Evolutionary conservation across 805 yeast species (phyloP).

Genomic region (Jamesozyma piceae): DNA sequence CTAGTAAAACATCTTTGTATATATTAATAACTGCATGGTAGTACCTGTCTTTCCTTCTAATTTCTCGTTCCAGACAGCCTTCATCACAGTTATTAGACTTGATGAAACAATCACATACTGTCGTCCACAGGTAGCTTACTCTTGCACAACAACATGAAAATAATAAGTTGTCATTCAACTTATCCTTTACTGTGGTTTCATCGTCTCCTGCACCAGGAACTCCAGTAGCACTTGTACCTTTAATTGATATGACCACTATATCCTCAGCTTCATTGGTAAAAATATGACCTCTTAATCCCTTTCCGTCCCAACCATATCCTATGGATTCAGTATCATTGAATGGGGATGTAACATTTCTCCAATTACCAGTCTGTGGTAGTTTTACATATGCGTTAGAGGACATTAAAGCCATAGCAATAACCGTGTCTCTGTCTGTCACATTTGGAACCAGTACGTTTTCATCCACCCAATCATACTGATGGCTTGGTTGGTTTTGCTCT

Average conservation of each 20-base stretch:
- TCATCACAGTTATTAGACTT: conserved; percentile 82
- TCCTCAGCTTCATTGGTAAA: conserved; percentile 55
- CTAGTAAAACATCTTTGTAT: conserved; percentile 55
- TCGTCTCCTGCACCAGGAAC: conserved; percentile 64
- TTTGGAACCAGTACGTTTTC: conserved; percentile 55
- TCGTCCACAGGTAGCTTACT: conserved; percentile 81
- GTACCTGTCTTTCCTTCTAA: conserved; percentile 67
- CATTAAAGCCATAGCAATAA: conserved; percentile 70
- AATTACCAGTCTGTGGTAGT: conserved; percentile 68
- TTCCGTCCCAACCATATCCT: conserved; percentile 78
- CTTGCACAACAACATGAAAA: conserved; percentile 96
- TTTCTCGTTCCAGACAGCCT: conserved; percentile 69
- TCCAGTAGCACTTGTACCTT: conserved; percentile 86
- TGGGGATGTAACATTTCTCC: conserved; percentile 67
- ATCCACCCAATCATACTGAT: conserved; percentile 49
- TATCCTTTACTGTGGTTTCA: conserved; percentile 76
- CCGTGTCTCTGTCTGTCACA: conserved; percentile 60
- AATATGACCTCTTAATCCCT: conserved; percentile 85
- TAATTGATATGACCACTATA: conserved; percentile 66
- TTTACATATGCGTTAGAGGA: conserved; percentile 86
- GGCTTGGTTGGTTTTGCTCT: too few species aligned
- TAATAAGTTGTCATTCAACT: conserved; percentile 74
- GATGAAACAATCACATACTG: conserved; percentile 90
- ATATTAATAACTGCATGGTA: conserved; percentile 72
- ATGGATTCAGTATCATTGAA: conserved; percentile 36